Evolutionary conservation across 306 rosid genomes (phyloP), one percentile per base, ranked within the genome.

Genomic region (Elaeagnus macrophylla): DNA sequence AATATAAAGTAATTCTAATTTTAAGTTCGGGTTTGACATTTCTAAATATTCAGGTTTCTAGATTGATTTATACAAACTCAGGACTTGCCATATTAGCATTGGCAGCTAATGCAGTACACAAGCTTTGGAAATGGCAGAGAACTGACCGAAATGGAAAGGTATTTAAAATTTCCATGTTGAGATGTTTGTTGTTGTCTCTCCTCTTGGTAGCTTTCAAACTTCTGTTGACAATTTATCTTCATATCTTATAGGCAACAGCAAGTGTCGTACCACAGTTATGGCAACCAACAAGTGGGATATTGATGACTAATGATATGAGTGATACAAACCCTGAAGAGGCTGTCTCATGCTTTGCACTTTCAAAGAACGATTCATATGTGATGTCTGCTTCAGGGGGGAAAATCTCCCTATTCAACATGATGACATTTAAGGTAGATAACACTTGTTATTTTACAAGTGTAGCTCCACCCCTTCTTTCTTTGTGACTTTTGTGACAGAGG

Each of bases 331-430:
- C 96, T 12, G 99, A 93, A 74, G 99, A 93, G 42, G 90, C 94
- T 40, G 95, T 88, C 50, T 71, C 99, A 12, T 93, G 99, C 75
- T 93, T 93, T 81, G 99, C 99, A 3, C 95, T 93, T 52, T 93
- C 99, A 49, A 93, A 88, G 81, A 93, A 93, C 45, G 99, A 93
- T 51, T 93, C 99, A 0, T 93, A 93, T 64, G 96, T 93, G 51
- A 85, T 93, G 96, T 93, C 99, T 69, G 96, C 99, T 51, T 93
- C 99, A 1, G 99, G 99, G 53, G 99, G 99, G 10, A 93, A 93
- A 77, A 88, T 93, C 75, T 93, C 99, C 67, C 73, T 93, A 39
- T 93, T 93, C 84, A 93, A 93, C 72, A 93, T 93, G 99, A 93
- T 93, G 99, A 93, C 99, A 15, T 93, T 93, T 80, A 88, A 83